Base-by-base conservation (phyloP, 2,329 filamentous ascomycete species). In the Fonsecaea nubica region DNA sequence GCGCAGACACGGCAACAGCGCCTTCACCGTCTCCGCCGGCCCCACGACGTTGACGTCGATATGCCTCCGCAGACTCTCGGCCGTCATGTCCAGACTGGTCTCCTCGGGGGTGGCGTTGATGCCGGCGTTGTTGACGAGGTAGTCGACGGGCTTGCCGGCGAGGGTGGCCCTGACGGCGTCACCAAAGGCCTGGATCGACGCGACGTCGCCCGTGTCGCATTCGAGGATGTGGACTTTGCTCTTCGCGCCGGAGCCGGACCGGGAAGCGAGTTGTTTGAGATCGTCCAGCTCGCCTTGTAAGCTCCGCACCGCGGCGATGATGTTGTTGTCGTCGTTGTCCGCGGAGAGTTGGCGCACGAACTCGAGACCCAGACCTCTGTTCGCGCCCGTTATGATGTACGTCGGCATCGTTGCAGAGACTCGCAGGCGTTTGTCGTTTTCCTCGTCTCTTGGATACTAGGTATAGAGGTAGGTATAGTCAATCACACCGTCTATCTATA, bases 1-100 rank as follows among this genome's bases (percentile, higher is more conserved):
- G 2, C 69, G 65, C 1, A 78, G 71, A 2, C 74, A 61, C 4
- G 72, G 74, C 7, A 69, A 58, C 42, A 76, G 72, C 1, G 71
- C 71, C 7, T 78, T 73, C 3, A 75, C 75, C 2, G 73, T 62
- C 35, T 70, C 64, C 0, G 73, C 69, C 1, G 75, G 73, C 10
- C 76, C 74, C 56, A 74, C 69, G 5, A 76, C 72, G 42, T 78
- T 78, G 10, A 74, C 70, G 9, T 74, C 71, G 15, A 74, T 65
- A 59, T 52, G 64, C 53, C 33, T 56, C 52, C 35, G 52, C 30
- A 65, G 64, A 57, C 56, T 55, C 4, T 62, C 71, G 35, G 58
- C 58, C 58, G 54, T 57, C 8, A 71, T 42, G 21, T 50, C 54
- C 42, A 69, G 54, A n/a, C 54, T 56, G 9, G 52, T 65, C 54